Evolutionary conservation across 306 rosid species (phyloP).

Genomic region (apple (Malus domestica)): DNA sequence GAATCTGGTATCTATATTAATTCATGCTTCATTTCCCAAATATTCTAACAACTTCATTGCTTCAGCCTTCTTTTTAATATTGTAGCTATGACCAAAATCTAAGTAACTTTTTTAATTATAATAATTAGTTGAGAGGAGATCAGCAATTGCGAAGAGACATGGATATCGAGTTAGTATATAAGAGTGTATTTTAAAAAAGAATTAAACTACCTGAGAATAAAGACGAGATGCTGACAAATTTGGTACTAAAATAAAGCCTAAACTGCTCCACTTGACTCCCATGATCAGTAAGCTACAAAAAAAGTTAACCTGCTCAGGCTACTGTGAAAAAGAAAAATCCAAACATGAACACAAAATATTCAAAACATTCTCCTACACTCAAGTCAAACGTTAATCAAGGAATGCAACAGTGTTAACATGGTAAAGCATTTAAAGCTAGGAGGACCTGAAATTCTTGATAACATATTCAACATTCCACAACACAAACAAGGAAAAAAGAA

Average conservation of each 20-base stretch:
- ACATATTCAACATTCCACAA: background rate
- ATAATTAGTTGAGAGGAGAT: too few relatives aligned
- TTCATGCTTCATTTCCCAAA: too few relatives aligned
- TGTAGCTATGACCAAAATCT: too few relatives aligned
- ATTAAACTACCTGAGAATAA: background rate
- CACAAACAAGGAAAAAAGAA: background rate
- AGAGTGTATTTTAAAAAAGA: background rate
- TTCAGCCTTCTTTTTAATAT: too few relatives aligned
- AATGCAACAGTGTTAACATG: background rate
- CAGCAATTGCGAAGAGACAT: too few relatives aligned
- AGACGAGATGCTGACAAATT: background rate
- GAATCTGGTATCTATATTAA: too few relatives aligned
- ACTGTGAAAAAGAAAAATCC: background rate
- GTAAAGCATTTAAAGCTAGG: background rate
- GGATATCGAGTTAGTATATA: too few relatives aligned
- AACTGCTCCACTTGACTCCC: slow-evolving; percentile 7
- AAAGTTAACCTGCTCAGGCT: slow-evolving; percentile 5
- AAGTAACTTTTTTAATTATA: too few relatives aligned
- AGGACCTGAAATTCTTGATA: background rate
- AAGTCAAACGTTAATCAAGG: background rate
- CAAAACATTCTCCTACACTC: background rate
- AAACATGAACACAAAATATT: background rate
- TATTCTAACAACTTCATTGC: too few relatives aligned
- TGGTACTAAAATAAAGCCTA: background rate
- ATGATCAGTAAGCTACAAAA: background rate